These are phyloP conservation scores for Fusarium praegraminearum DNA, from an alignment of 2,329 filamentous ascomycete species.

Conservation along the genomic window DNA sequence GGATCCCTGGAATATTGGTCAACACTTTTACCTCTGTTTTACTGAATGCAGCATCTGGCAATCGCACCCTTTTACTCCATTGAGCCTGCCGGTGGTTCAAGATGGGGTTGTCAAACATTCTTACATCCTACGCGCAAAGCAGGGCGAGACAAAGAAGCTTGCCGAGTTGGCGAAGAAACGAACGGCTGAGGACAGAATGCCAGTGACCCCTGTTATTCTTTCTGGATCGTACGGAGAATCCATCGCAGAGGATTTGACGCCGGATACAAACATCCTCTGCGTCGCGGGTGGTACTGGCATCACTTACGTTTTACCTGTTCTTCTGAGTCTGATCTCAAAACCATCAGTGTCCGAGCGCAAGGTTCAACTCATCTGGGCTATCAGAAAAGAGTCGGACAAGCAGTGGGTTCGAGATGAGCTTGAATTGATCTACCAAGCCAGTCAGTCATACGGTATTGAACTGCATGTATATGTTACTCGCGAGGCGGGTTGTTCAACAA, in stretches of 20 bases:
- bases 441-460: not conserved
- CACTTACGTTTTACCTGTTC: not conserved
- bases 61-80: not conserved
- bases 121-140: not conserved
- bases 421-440: not conserved
- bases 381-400: not conserved
- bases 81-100: not conserved
- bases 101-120: not conserved
- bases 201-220: not conserved
- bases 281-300: not conserved
- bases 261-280: not conserved
- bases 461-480: not conserved
- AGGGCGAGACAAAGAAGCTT: not conserved
- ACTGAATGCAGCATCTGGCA: constrained; percentile 4
- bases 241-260: not conserved
- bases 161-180: not conserved
- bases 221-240: not conserved
- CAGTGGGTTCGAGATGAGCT: not conserved
- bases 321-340: not conserved
- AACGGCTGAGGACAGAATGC: accelerated
- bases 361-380: not conserved
- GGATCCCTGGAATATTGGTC: not conserved
- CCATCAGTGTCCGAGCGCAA: not conserved
- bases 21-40: constrained; percentile 1
- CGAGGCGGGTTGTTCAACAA: accelerated